Conservation (phyloP, 352 stramenopile genomes). For the Phytophthora multivora region DNA sequence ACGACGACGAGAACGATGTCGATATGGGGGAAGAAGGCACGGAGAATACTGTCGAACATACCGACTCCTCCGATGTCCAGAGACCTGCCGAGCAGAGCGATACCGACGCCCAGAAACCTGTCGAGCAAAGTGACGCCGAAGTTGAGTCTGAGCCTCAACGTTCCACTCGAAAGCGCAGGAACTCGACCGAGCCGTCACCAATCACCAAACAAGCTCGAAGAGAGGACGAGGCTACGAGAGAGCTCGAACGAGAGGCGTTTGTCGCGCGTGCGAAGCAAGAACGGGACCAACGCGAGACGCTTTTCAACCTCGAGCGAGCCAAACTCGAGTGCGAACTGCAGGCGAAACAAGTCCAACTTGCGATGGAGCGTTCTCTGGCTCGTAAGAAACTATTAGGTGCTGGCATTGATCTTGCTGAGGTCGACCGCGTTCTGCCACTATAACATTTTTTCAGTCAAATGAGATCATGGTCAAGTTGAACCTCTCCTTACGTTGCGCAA, state of each 20-base stretch:
- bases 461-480: constrained; percentile 9
- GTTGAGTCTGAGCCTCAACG: neutral
- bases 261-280: constrained; percentile 33
- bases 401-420: constrained; percentile 39
- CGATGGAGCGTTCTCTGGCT: constrained; percentile 45
- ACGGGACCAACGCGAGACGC: constrained; percentile 37
- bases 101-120: neutral
- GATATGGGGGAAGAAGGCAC: constrained; percentile 8
- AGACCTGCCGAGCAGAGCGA: neutral
- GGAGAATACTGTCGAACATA: neutral
- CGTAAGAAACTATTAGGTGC: constrained; percentile 52
- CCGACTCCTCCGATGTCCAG: neutral
- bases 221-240: neutral
- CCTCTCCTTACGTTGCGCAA: neutral
- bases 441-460: constrained; percentile 12
- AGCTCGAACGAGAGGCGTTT: constrained; percentile 29
- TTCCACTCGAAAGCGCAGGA: constrained; percentile 15
- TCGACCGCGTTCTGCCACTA: constrained; percentile 51
- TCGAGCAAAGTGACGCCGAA: constrained; percentile 3
- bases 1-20: constrained; percentile 5
- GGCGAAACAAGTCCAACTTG: constrained; percentile 43
- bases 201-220: constrained; percentile 14
- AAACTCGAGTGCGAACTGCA: constrained; percentile 51
- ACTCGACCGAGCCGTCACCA: neutral
- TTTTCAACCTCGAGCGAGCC: constrained; percentile 55